Base-by-base conservation (phyloP, 2,329 filamentous ascomycete genomes). In the Didymella sp. region DNA sequence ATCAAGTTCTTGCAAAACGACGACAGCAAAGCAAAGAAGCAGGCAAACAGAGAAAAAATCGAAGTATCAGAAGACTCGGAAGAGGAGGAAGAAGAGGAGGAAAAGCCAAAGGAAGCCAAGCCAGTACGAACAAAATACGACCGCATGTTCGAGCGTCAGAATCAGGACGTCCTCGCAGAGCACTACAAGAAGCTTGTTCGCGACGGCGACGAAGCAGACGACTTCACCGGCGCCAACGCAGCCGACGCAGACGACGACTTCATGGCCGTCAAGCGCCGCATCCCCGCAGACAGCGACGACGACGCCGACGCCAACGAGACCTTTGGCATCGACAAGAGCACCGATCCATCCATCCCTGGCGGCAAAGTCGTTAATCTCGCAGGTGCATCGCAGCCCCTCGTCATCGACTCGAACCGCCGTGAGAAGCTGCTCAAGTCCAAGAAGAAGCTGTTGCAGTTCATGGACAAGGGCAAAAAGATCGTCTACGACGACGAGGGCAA, bases 341-440 rank as follows among this genome's bases (percentile, higher is more conserved):
- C 76, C 4, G 76, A 78, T 8, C 63, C 67, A 15, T 56, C 64
- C 9, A 61, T 71, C 17, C 60, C 63, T 22, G 78, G 79, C 47
- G 89, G 87, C 76, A 82, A 75, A 52, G 67, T 87, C 2, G 82
- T 97, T 45, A 78, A 85, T 35, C 83, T 89, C 1, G 82, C 89
- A 12, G 88, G 88, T 50, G 86, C 84, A 60, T 80, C 82, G 41
- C 86, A 90, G 25, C 86, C 91, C 2, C 82, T 96, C 41, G 80
- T 96, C 19, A 87, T 99, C 60, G 95, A 99, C 79, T 96, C 92
- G 12, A 96, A 98, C 76, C 91, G 95, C 22, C 89, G 92, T 65
- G 94, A 96, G 78, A 98, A 97, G 80, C 85, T 96, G n/a, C 85
- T 98, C 63, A 89, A 89, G 71, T 96, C 91, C 19, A 98, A 97